Percentiles rank a stretch among this genome's conserved stretches.
These are phyloP conservation scores for Tricholoma sp. DNA, from an alignment of 768 basidiomycete species.

Conservation along the genomic window DNA sequence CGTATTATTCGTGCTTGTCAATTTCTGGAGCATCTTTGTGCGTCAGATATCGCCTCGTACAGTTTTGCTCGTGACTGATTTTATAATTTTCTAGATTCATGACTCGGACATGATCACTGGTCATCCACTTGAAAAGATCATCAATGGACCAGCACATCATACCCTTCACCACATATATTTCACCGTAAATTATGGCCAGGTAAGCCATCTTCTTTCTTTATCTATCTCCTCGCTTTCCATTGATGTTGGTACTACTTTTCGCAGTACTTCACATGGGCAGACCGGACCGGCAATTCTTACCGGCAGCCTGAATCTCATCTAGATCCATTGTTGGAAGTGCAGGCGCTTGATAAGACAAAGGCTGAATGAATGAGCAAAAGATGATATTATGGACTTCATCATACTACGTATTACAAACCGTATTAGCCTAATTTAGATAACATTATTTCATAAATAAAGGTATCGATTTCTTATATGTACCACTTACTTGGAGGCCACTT, in stretches of 20 bases:
- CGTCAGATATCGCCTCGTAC: slow-evolving; percentile 22
- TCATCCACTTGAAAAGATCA: slow-evolving; percentile 77
- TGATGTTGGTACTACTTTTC: not conserved
- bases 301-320: slow-evolving; percentile 78
- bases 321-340: slow-evolving; percentile 79
- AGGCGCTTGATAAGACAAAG: slow-evolving; percentile 21
- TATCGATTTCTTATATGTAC: too few species aligned
- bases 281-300: slow-evolving; percentile 79
- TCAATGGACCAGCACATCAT: slow-evolving; percentile 99
- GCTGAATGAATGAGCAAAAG: slow-evolving; percentile 18
- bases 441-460: slow-evolving; percentile 9
- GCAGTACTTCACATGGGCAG: slow-evolving; percentile 97
- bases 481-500: too few species aligned
- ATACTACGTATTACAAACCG: too few species aligned
- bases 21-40: slow-evolving; percentile 91
- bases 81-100: slow-evolving; percentile 63
- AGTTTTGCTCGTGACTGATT: not conserved
- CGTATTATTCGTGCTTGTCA: slow-evolving; percentile 83
- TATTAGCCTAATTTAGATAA: not conserved
- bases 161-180: slow-evolving; percentile 97
- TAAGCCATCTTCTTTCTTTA: slow-evolving; percentile 22
- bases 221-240: slow-evolving; percentile 10
- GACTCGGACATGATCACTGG: slow-evolving; percentile 99
- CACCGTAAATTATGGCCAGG: slow-evolving; percentile 93
- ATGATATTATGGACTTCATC: not conserved